Base-by-base conservation (phyloP, 2,329 filamentous ascomycete genomes). In the Cercospora brassicicola region DNA sequence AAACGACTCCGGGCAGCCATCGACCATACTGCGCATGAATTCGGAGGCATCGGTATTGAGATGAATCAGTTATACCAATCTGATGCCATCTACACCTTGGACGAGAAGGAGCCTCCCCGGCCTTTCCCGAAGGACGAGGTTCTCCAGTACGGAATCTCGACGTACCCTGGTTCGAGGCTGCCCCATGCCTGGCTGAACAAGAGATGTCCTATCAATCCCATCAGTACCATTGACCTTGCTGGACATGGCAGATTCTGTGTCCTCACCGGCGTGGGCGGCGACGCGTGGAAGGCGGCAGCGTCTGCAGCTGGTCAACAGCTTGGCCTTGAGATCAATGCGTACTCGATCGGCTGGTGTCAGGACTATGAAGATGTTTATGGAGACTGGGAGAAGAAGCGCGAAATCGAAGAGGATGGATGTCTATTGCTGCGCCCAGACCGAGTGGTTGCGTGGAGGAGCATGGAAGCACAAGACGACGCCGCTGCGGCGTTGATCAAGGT, bases 301-400 rank as follows among this genome's bases (percentile, higher is more conserved):
- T 65, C 67, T 3, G 73, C 72, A 2, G 81, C 85, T 2, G 70
- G 75, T 0, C 71, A 76, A 18, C 69, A 76, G 7, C 72, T 86
- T 0, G 82, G 81, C 0, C 75, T 89, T 0, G 76, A 80, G 7
- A 80, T 90, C 31, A 81, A 80, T 3, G 80, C 78, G 0, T 83
- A 85, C 67, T 81, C 80, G 2, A 86, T 90, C 69, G 88, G 88
- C 0, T 87, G 82, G 77, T 78, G 81, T 13, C 84, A 86, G 69
- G 86, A 90, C 66, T 90, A 82, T 69, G 84, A 89, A 73, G 88
- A 90, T 73, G 81, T 87, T 0, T 90, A 89, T 75, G 84, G 83
- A 68, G 86, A 88, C 65, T 90, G 88, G 88, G 82, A 80, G 10
- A 77, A 78, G 57, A 77, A 81, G 64, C 80, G 86, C 15, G 86